Base-by-base conservation (phyloP, 2,329 filamentous ascomycete species). In the Microsporum canis region DNA sequence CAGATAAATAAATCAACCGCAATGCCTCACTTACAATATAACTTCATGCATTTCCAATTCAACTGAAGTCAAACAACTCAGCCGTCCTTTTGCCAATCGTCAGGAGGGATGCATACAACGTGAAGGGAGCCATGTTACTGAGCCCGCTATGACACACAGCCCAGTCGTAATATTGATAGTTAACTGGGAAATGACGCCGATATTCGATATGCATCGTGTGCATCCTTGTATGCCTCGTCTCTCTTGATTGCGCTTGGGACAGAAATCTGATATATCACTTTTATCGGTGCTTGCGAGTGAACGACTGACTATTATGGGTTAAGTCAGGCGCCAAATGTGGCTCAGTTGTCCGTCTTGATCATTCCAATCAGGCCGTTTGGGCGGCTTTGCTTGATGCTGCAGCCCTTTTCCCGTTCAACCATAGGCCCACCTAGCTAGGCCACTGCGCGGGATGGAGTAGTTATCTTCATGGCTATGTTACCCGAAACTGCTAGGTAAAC, bases 251-350 rank as follows among this genome's bases (percentile, higher is more conserved):
- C 31, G n/a, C 31, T 12, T 36, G 51, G 33, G 31, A 1, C 17
- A 8, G 17, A 23, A 55, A 55, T 55, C 51, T 55, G 51, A 55
- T 55, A 34, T 36, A 55, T 55, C 51, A 55, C 51, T 36, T 55
- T 55, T 34, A 14, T 31, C n/a, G 7, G 3, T 27, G n/a, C 17
- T 47, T 23, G 33, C 51, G 17, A 31, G 33, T 55, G 12, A 36
- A 36, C 33, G 31, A 36, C 51, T 55, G 51, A 55, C 33, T 31
- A 34, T 55, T 34, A 55, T n/a, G 14, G 33, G 33, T 55, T 34
- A 36, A 36, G 31, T 55, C 33, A 55, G 31, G 45, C 45, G 45
- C 27, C 29, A 29, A 51, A 51, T 12, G 39, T 7, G 45, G 27
- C 27, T 29, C 43, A 17, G 6, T 47, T 29, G 10, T 29, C 27